These are phyloP conservation scores for Dactylellina leptospora DNA, from an alignment of 2,329 filamentous ascomycete genomes.

Conservation along the genomic window DNA sequence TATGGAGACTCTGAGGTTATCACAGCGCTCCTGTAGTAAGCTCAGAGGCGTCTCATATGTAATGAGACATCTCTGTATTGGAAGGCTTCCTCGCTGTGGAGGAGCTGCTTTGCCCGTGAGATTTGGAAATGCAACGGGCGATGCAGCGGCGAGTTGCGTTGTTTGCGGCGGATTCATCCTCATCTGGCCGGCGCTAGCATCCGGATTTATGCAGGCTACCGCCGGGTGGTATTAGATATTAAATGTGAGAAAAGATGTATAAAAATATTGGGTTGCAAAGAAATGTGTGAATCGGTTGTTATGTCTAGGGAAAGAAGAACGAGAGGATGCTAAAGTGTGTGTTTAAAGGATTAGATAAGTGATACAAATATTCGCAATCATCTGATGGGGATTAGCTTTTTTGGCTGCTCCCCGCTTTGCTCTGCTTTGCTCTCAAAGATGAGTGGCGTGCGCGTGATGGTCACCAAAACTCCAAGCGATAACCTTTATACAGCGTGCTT, in stretches of 20 bases:
- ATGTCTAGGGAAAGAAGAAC: slow-evolving; percentile 16
- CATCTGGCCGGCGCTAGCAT: not conserved
- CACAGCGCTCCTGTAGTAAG: slow-evolving; percentile 65
- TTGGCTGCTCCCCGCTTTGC: slow-evolving; percentile 22
- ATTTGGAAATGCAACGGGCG: slow-evolving; percentile 56
- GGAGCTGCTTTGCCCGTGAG: slow-evolving; percentile 57
- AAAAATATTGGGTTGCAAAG: no score
- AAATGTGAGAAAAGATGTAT: no score
- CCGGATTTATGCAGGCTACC: slow-evolving; percentile 28
- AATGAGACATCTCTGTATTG: slow-evolving; percentile 53
- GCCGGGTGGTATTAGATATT: no score
- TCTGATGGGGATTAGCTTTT: slow-evolving; percentile 21
- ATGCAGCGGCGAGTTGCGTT: slow-evolving; percentile 31
- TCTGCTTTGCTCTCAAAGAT: no score
- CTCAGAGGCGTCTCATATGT: slow-evolving; percentile 60
- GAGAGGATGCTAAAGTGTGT: not conserved
- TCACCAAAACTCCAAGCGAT: slow-evolving; percentile 26
- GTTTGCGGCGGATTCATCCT: slow-evolving; percentile 9
- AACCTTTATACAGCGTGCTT: slow-evolving; percentile 44
- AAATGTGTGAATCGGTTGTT: no score
- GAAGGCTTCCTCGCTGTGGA: slow-evolving; percentile 26
- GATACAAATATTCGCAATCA: slow-evolving; percentile 25
- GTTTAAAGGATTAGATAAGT: slow-evolving; percentile 35
- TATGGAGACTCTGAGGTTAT: slow-evolving; percentile 69
- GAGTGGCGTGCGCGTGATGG: no score